A percentile compares a stretch with the other conserved stretches of the same genome.
Conservation (phyloP, 257 asterid genomes). For the Fraxinus cuspidata region DNA sequence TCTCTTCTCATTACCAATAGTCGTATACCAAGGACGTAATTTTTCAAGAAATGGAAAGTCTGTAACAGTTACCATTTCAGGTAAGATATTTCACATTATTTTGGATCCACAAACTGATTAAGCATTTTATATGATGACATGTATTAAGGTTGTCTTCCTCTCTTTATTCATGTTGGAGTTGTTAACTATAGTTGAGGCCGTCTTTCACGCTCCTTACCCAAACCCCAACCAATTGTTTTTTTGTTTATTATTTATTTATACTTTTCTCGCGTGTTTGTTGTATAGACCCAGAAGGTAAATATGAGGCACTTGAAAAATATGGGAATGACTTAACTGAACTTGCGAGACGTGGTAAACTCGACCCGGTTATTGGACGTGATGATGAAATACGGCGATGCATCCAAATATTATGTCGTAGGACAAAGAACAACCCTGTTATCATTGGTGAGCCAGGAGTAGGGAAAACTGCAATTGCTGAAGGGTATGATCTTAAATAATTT, state of each 20-base stretch:
- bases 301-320: constrained; percentile 88
- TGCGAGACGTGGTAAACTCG: constrained; percentile 95
- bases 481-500: constrained; percentile 50
- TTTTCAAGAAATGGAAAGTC: neutral
- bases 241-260: constrained; percentile 13
- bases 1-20: neutral
- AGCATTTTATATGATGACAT: neutral
- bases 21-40: neutral
- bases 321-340: constrained; percentile 96
- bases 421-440: constrained; percentile 95
- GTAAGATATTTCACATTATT: neutral
- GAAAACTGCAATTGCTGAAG: constrained; percentile 98
- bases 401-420: constrained; percentile 86
- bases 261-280: neutral
- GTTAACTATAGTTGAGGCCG: neutral
- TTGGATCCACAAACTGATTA: neutral
- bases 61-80: neutral
- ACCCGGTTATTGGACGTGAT: constrained; percentile 98
- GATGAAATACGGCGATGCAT: constrained; percentile 96
- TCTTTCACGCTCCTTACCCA: neutral
- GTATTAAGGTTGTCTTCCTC: neutral
- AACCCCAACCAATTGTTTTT: neutral
- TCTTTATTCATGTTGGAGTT: constrained; percentile 5
- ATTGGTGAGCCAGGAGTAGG: constrained; percentile 99
- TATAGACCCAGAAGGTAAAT: constrained; percentile 87